Evolutionary conservation across 768 basidiomycete species (phyloP), one percentile per base, ranked within the genome.

Genomic region (Termitomyces eurrhizus): DNA sequence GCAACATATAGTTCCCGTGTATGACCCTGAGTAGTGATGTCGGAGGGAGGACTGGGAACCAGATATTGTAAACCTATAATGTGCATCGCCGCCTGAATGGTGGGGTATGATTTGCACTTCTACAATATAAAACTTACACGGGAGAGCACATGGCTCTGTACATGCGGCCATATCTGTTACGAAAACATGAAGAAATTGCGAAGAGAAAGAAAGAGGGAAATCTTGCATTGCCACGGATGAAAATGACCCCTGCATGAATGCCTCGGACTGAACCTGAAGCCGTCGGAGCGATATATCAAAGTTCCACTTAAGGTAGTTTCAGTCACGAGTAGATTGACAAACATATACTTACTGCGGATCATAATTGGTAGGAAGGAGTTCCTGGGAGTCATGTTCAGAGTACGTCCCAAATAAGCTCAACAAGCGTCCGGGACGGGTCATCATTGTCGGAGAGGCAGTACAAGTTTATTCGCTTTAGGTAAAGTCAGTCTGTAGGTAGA

Each of bases 161-260:
- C 14, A 14, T 53, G 14, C 2, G 16, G 9, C 21, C 16, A 21
- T 29, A 8, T n/a, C 18, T 42, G 5, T 7, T 11, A 9, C 11
- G 14, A 11, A 26, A 7, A 24, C 16, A 26, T 24, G 12, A 18
- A 53, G 8, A 44, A 14, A 11, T 7, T 35, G 7, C 9, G 4
- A 7, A 35, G 35, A 35, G 4, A 35, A 35, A 35, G 8, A 35
- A 35, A 35, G 35, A 46, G 4, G 32, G n/a, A n/a, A 37, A 26
- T 9, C 9, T 36, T 48, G 13, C 36, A 16, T 57, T 12, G 52
- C 13, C 14, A 48, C 56, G 52, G 29, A 7, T 32, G 18, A 16
- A 57, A 32, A 52, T 33, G 36, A 53, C n/a, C 46, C 44, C 56
- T 46, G 56, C 39, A 54, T 21, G 33, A 54, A 49, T 29, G 52